phyloP scores from a whole-genome alignment of 2,329 filamentous ascomycete species.

The Periconia sp. region DNA sequence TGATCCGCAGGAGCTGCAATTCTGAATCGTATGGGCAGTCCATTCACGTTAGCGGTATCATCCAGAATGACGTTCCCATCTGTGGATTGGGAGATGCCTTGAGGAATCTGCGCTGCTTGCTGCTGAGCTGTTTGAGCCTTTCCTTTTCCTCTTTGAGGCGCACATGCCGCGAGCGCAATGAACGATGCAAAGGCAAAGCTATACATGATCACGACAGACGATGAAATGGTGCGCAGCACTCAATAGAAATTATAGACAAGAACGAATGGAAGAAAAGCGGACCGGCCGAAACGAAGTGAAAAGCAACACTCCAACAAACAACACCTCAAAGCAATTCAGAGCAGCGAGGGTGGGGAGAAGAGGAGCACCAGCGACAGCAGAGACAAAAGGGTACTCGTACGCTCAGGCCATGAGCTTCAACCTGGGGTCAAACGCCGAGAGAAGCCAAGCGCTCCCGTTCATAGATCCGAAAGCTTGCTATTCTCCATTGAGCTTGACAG shows the following conservation, averaged over 20 bases:
- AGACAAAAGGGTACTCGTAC: slow-evolving; percentile 6
- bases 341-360: slow-evolving; percentile 11
- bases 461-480: slow-evolving; percentile 18
- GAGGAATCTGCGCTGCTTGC: slow-evolving; percentile 41
- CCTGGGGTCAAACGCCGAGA: slow-evolving; percentile 17
- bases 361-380: slow-evolving; percentile 10
- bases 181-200: slow-evolving; percentile 23
- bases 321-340: slow-evolving; percentile 6
- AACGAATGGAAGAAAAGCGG: slow-evolving; percentile 20
- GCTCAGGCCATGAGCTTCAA: not conserved
- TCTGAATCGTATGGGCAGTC: slow-evolving; percentile 62
- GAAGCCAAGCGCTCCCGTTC: slow-evolving; percentile 24
- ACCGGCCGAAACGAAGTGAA: slow-evolving; percentile 30
- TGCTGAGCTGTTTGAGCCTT: slow-evolving; percentile 37
- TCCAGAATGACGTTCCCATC: slow-evolving; percentile 64
- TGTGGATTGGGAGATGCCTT: slow-evolving; percentile 50
- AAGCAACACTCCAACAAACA: slow-evolving; percentile 3
- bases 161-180: slow-evolving; percentile 25
- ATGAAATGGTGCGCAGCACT: slow-evolving; percentile 15
- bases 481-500: slow-evolving; percentile 23
- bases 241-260: slow-evolving; percentile 25
- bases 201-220: slow-evolving; percentile 22
- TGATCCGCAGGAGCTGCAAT: slow-evolving; percentile 61
- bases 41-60: slow-evolving; percentile 61
- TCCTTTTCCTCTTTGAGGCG: slow-evolving; percentile 27